Percentiles rank a stretch among this genome's conserved stretches.
Conservation (phyloP, 768 basidiomycete species). For the Ramaria rubella region DNA sequence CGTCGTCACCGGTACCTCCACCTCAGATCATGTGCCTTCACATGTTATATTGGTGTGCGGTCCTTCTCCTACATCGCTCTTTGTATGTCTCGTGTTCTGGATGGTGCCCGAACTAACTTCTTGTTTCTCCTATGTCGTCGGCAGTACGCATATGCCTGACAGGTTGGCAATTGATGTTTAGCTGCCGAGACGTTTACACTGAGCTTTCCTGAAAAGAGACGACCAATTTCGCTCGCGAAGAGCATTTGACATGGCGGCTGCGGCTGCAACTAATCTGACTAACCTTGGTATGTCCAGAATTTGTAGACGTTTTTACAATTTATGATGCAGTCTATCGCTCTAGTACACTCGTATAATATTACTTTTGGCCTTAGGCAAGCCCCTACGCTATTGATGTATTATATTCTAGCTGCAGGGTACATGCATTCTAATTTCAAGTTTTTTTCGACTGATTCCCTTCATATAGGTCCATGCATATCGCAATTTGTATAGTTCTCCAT, state of each 20-base stretch:
- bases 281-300: neutral
- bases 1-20: constrained; percentile 38
- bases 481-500: neutral
- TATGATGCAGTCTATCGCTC: neutral
- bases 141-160: neutral
- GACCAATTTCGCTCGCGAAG: neutral
- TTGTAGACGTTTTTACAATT: neutral
- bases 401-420: neutral
- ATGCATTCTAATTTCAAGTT: neutral
- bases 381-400: neutral
- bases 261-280: neutral
- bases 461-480: neutral
- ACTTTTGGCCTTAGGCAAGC: neutral
- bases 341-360: neutral
- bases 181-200: neutral
- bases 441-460: neutral
- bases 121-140: neutral
- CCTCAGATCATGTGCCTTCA: constrained; percentile 70
- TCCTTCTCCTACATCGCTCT: constrained; percentile 69
- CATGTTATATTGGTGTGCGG: constrained; percentile 83
- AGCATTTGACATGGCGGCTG: neutral
- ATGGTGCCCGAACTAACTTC: neutral
- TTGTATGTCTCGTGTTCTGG: constrained; percentile 44
- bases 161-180: neutral
- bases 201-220: neutral